Evolutionary conservation across 208 protist genomes (phyloP).

Genomic region (Wallacemonas sp.): DNA sequence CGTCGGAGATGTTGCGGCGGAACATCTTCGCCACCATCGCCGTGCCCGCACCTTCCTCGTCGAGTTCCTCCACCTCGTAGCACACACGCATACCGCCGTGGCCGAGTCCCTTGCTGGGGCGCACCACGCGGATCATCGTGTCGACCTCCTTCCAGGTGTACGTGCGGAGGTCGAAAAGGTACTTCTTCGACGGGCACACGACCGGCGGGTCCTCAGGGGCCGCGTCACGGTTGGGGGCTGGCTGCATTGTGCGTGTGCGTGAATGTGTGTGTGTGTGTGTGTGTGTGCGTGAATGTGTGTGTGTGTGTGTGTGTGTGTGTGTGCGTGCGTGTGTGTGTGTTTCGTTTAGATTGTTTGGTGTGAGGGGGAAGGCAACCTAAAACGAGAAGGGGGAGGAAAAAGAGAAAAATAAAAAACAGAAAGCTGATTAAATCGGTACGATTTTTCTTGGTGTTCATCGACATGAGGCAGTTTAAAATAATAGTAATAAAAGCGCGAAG

Average conservation of each 20-base stretch:
- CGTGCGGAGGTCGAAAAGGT: slow-evolving; percentile 64
- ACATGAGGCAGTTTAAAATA: too few relatives aligned
- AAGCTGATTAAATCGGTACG: too few relatives aligned
- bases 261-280: slow-evolving; percentile 11
- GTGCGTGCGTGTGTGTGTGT: too few relatives aligned
- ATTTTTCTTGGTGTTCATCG: too few relatives aligned
- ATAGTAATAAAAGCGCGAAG: too few relatives aligned
- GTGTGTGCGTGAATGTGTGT: too few relatives aligned
- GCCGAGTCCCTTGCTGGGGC: slow-evolving; percentile 47
- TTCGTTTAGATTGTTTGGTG: too few relatives aligned
- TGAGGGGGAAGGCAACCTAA: too few relatives aligned
- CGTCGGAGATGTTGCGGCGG: slow-evolving; percentile 62
- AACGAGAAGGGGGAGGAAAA: too few relatives aligned
- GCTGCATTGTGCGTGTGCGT: slow-evolving; percentile 3
- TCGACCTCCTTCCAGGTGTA: slow-evolving; percentile 68
- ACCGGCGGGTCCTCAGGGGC: slow-evolving; percentile 36
- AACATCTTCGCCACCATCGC: slow-evolving; percentile 89
- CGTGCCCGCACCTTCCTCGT: slow-evolving; percentile 60
- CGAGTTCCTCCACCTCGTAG: slow-evolving; percentile 83
- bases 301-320: too few relatives aligned
- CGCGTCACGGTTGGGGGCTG: neutral
- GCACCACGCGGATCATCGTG: slow-evolving; percentile 57
- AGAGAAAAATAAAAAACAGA: too few relatives aligned
- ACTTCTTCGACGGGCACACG: slow-evolving; percentile 64
- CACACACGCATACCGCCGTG: slow-evolving; percentile 86